These are phyloP conservation scores for Russula ochroleuca DNA, from an alignment of 768 basidiomycete genomes.

Conservation along the genomic window DNA sequence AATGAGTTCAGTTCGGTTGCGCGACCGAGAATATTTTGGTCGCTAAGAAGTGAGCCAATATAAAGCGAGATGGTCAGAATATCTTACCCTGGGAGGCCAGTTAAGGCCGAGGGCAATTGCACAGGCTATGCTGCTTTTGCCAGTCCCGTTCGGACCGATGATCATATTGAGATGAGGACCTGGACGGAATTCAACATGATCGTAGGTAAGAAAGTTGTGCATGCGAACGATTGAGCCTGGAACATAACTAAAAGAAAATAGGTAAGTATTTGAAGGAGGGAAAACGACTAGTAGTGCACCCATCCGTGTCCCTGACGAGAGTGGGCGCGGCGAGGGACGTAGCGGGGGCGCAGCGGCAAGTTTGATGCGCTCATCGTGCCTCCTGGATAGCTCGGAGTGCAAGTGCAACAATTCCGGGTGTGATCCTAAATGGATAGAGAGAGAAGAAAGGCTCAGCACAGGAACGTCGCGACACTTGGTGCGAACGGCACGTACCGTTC, in stretches of 20 bases:
- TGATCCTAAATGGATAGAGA: too few relatives aligned
- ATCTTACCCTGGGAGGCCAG: neutral
- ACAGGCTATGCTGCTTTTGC: constrained; percentile 92
- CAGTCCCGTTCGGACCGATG: constrained; percentile 93
- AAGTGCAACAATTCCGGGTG: too few relatives aligned
- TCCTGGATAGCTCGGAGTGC: too few relatives aligned
- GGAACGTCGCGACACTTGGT: too few relatives aligned
- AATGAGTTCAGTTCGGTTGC: constrained; percentile 66
- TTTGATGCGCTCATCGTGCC: too few relatives aligned
- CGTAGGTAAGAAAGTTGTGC: constrained; percentile 92
- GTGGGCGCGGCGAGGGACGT: too few relatives aligned
- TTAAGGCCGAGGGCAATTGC: constrained; percentile 83
- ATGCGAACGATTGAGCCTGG: constrained; percentile 92
- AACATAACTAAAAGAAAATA: constrained; percentile 58
- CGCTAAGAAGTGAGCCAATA: constrained; percentile 31
- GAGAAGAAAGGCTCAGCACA: too few relatives aligned
- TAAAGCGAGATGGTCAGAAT: neutral
- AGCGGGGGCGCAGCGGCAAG: too few relatives aligned
- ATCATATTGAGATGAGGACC: constrained; percentile 97
- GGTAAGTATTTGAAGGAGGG: neutral
- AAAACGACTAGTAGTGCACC: constrained; percentile 41
- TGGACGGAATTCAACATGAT: constrained; percentile 82
- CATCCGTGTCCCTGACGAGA: constrained; percentile 66
- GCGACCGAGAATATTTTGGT: constrained; percentile 63
- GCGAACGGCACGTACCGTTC: too few relatives aligned